Percentiles rank a stretch among this genome's conserved stretches.
phyloP scores from a whole-genome alignment of 164 flowering plant species.

The Sextonia rubra region DNA sequence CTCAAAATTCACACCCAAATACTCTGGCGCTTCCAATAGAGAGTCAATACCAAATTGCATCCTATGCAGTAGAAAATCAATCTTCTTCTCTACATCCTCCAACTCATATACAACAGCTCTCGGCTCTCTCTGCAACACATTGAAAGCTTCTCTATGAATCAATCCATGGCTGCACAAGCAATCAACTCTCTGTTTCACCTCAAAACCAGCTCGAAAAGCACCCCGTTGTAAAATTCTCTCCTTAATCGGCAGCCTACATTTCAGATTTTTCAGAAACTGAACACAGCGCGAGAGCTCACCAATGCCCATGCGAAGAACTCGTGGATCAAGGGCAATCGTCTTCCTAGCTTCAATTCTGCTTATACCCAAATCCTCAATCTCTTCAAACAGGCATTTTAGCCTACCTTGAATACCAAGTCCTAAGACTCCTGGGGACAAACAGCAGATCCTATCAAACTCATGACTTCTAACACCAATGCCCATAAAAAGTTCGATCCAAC shows the following conservation, averaged over 20 bases:
- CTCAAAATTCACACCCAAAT: slow-evolving; percentile 75
- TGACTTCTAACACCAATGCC: slow-evolving; percentile 32
- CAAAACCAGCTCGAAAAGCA: slow-evolving; percentile 54
- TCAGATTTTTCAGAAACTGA: slow-evolving; percentile 48
- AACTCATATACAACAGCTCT: slow-evolving; percentile 51
- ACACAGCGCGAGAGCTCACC: slow-evolving; percentile 74
- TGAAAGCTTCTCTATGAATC: slow-evolving; percentile 72
- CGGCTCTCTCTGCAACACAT: slow-evolving; percentile 69
- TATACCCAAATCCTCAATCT: slow-evolving; percentile 58
- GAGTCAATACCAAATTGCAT: slow-evolving; percentile 39
- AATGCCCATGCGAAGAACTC: slow-evolving; percentile 54
- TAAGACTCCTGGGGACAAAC: slow-evolving; percentile 45
- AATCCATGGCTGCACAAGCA: slow-evolving; percentile 69
- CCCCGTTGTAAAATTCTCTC: slow-evolving; percentile 50
- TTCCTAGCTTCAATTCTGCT: slow-evolving; percentile 26
- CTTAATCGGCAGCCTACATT: slow-evolving; percentile 52
- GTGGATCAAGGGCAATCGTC: slow-evolving; percentile 52
- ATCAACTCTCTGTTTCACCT: slow-evolving; percentile 71
- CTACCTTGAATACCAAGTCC: slow-evolving; percentile 44
- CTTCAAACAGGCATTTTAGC: slow-evolving; percentile 54
- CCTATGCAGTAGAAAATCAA: slow-evolving; percentile 49
- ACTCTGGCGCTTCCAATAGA: slow-evolving; percentile 73
- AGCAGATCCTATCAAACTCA: slow-evolving; percentile 37
- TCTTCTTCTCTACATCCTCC: slow-evolving; percentile 62
- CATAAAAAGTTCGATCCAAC: slow-evolving; percentile 37